Evolutionary conservation across 345 rosid genomes (phyloP).

Genomic region (Citrus mangshanensis): DNA sequence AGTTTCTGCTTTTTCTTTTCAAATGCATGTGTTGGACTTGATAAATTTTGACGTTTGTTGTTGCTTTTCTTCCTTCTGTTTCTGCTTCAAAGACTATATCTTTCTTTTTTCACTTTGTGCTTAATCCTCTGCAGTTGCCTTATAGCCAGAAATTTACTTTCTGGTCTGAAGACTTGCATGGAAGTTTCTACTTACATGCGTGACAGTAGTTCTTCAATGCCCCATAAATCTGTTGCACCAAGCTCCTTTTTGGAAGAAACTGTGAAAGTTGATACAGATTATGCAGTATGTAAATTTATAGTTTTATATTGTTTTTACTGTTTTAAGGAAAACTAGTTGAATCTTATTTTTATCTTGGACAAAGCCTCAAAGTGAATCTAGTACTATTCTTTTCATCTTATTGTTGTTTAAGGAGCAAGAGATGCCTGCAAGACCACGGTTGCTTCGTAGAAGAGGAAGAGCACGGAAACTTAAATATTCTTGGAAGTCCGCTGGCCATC

Average conservation of each 20-base stretch:
- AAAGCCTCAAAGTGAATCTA: background rate
- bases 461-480: conserved; percentile 89
- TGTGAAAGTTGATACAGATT: conserved; percentile 56
- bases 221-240: conserved; percentile 55
- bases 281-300: conserved; percentile 38
- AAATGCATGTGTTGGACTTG: background rate
- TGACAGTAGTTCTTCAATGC: conserved; percentile 57
- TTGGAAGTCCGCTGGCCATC: conserved; percentile 76
- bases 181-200: conserved; percentile 87
- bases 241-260: conserved; percentile 57
- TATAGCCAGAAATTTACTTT: conserved; percentile 91
- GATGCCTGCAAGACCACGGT: conserved; percentile 45
- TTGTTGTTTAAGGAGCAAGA: conserved; percentile 65
- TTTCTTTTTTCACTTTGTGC: conserved; percentile 1
- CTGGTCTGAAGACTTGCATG: conserved; percentile 92
- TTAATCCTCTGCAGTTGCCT: conserved; percentile 70
- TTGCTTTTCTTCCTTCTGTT: background rate
- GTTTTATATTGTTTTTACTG: conserved; percentile 7
- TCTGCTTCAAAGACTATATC: conserved; percentile 10
- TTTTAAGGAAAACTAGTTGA: background rate
- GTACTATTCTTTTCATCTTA: background rate
- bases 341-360: background rate
- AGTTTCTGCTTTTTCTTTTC: background rate
- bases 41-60: background rate
- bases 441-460: conserved; percentile 69